Base-by-base conservation (phyloP, 2,329 filamentous ascomycete genomes). In the Claviceps sp. region DNA sequence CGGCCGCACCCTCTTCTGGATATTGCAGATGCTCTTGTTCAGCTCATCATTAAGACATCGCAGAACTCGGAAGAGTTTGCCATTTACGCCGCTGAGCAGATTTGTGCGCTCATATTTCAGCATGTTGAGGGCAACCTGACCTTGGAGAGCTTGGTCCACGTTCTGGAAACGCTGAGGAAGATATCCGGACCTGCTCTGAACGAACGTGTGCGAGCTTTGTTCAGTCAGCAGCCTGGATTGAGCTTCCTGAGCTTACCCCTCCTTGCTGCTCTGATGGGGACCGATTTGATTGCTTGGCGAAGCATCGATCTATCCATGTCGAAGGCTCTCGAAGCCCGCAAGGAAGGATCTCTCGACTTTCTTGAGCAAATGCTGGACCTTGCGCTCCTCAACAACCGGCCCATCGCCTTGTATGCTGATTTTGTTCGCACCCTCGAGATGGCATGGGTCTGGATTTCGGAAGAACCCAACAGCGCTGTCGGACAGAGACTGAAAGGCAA, bases 351-450 rank as follows among this genome's bases (percentile, higher is more conserved):
- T 1, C 70, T 96, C 3, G 81, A 89, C 52, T 86, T 95, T 63
- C 75, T 97, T n/a, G 81, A 84, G 50, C 82, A 83, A 44, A 73
- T 96, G 44, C 74, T 95, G 56, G 85, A 93, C 57, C 79, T 88
- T 44, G 80, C 90, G 0, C 71, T 96, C 8, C 77, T 95, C 48
- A 87, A 81, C 58, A 87, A 89, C 47, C 81, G 83, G 45, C 87
- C 89, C 0, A 78, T 85, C 41, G 86, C 85, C 1, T 72, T 96
- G 47, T 86, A 89, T 59, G 83, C 89, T 1, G 89, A 97, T 68
- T 94, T 96, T 62, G 83, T 88, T 6, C 78, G 81, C 56, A 94
- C 88, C 53, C 75, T 95, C 51, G 84, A 91, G 57, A 85, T 82
- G 47, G 82, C 93, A 42, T 90, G 86, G 70, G 72, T 80, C 47